phyloP scores from a whole-genome alignment of 116 monocot genomes.

The Dioscorea cayenensis region DNA sequence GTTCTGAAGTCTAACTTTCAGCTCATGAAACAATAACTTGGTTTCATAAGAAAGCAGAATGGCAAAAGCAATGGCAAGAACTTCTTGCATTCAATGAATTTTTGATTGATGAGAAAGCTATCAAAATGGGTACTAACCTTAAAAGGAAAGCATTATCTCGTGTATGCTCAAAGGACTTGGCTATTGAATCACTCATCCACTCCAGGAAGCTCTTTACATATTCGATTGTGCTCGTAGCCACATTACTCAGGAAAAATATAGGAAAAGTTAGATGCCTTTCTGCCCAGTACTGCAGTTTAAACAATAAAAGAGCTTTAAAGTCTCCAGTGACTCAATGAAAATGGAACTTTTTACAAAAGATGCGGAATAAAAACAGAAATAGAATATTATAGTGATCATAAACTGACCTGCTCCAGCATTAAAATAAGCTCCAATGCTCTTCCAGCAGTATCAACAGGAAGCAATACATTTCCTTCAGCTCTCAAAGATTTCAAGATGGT shows the following conservation, averaged over 20 bases:
- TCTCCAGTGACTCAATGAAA: neutral
- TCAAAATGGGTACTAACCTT: slow-evolving; percentile 40
- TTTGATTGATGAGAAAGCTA: neutral
- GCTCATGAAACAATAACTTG: neutral
- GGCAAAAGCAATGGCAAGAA: neutral
- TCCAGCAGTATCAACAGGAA: slow-evolving; percentile 93
- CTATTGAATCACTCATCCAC: slow-evolving; percentile 95
- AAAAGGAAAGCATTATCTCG: slow-evolving; percentile 85
- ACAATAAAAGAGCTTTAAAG: slow-evolving; percentile 3
- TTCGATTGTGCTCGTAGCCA: slow-evolving; percentile 83
- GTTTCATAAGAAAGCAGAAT: no score
- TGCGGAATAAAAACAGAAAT: neutral
- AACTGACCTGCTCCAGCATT: slow-evolving; percentile 75
- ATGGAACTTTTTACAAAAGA: neutral
- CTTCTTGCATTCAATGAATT: neutral
- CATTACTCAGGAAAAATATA: slow-evolving; percentile 90
- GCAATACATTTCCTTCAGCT: slow-evolving; percentile 75
- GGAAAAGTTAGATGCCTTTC: slow-evolving; percentile 79
- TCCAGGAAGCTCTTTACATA: slow-evolving; percentile 98
- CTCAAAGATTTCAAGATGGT: slow-evolving; percentile 59
- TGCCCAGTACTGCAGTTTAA: slow-evolving; percentile 67
- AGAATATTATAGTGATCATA: slow-evolving; percentile 2
- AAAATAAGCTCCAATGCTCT: slow-evolving; percentile 85
- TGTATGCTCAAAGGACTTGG: slow-evolving; percentile 88
- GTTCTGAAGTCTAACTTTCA: neutral